These are phyloP conservation scores for Nematocida displodere DNA, from an alignment of 371 early-diverging fungal species.

Conservation along the genomic window DNA sequence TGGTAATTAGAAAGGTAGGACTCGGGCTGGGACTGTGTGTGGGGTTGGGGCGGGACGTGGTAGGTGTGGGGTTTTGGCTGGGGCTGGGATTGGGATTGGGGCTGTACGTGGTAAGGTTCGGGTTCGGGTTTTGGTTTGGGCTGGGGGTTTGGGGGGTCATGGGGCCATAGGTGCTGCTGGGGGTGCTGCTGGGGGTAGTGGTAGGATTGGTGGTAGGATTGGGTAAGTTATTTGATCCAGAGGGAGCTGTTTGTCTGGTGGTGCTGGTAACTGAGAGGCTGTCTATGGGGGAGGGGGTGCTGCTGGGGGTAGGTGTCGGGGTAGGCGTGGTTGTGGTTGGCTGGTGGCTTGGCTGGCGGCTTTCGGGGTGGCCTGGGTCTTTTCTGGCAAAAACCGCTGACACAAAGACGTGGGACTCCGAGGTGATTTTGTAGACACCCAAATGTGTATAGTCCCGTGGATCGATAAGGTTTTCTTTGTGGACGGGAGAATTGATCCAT, in stretches of 20 bases:
- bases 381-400: conserved; percentile 61
- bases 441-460: conserved; percentile 61
- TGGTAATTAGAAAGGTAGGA: conserved; percentile 2
- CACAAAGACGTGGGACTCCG: conserved; percentile 5
- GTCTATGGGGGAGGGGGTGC: not conserved
- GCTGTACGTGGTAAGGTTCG: not conserved
- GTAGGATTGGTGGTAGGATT: not conserved
- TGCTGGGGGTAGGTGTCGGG: too few species aligned
- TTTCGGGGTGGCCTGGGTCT: not conserved
- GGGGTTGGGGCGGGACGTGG: not conserved
- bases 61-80: not conserved
- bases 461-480: conserved; percentile 64
- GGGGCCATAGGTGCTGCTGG: not conserved
- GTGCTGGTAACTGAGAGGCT: not conserved
- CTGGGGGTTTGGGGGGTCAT: not conserved
- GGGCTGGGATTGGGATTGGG: not conserved
- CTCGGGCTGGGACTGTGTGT: not conserved
- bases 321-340: not conserved
- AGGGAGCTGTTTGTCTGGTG: not conserved
- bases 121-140: not conserved
- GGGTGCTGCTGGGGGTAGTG: not conserved
- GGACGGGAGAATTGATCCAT: conserved; percentile 60
- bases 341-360: not conserved
- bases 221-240: not conserved
- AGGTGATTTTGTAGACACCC: conserved; percentile 53